phyloP scores from a whole-genome alignment of 306 rosid genomes.

The Prosopis cineraria region DNA sequence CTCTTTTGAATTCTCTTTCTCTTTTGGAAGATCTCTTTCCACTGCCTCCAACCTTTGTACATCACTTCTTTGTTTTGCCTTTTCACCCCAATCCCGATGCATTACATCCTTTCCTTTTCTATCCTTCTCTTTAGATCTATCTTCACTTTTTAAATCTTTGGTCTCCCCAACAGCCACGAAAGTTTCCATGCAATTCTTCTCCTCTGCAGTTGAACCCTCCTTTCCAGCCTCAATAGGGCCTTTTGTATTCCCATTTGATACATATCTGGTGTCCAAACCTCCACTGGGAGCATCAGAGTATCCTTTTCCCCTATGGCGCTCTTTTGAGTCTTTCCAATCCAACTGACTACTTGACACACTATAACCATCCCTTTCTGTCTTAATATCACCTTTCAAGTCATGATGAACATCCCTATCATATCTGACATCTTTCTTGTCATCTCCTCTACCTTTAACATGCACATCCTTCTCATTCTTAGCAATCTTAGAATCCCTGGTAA shows the following conservation, averaged over 20 bases:
- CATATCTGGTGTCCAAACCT: slow-evolving; percentile 60
- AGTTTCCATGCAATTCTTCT: slow-evolving; percentile 61
- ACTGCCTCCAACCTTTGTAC: slow-evolving; percentile 74
- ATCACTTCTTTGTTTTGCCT: slow-evolving; percentile 79
- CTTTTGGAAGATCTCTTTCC: slow-evolving; percentile 71
- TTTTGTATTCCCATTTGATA: slow-evolving; percentile 51
- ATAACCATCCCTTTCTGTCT: slow-evolving; percentile 66
- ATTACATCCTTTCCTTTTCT: slow-evolving; percentile 80
- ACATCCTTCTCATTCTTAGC: slow-evolving; percentile 75
- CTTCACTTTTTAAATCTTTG: slow-evolving; percentile 80
- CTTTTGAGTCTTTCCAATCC: slow-evolving; percentile 84
- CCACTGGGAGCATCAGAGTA: slow-evolving; percentile 68
- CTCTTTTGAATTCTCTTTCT: slow-evolving; percentile 72
- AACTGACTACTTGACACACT: slow-evolving; percentile 47
- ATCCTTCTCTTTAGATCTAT: slow-evolving; percentile 81
- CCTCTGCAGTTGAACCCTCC: slow-evolving; percentile 61
- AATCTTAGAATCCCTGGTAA: slow-evolving; percentile 65
- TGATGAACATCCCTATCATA: slow-evolving; percentile 64
- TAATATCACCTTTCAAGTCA: slow-evolving; percentile 62
- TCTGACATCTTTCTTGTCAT: slow-evolving; percentile 68
- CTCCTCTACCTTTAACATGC: slow-evolving; percentile 61
- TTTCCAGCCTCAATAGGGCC: slow-evolving; percentile 64
- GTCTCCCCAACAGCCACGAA: slow-evolving; percentile 84
- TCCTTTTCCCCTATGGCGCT: slow-evolving; percentile 69
- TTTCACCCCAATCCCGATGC: slow-evolving; percentile 89